These are phyloP conservation scores for Phytophthora vignae DNA, from an alignment of 352 stramenopile genomes.

Conservation along the genomic window DNA sequence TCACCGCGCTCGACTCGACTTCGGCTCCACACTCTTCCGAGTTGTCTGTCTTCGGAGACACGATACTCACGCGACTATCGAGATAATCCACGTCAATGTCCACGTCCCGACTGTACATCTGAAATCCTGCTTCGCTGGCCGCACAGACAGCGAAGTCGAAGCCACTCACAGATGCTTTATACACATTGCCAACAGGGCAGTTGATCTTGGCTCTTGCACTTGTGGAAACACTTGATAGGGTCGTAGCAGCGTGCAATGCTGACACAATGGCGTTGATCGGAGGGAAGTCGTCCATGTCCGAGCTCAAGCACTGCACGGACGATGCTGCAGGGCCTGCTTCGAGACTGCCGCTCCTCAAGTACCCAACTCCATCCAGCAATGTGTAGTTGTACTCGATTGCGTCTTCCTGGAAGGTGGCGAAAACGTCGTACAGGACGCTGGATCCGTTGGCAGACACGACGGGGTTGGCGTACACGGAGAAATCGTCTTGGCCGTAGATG, in stretches of 20 bases:
- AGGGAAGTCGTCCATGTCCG: constrained; percentile 25
- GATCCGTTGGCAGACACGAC: background rate
- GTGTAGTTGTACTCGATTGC: constrained; percentile 32
- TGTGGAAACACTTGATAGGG: constrained; percentile 1
- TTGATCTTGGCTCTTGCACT: background rate
- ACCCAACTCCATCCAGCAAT: constrained; percentile 34
- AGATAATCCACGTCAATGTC: constrained; percentile 31
- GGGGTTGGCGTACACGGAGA: background rate
- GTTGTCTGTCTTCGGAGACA: background rate
- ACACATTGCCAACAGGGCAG: constrained; percentile 12
- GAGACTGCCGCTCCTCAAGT: constrained; percentile 12
- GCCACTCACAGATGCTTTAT: constrained; percentile 14
- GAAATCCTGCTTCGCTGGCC: constrained; percentile 5
- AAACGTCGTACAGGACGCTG: constrained; percentile 33
- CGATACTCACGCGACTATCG: constrained; percentile 10
- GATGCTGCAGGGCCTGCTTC: background rate
- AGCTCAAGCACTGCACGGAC: constrained; percentile 21
- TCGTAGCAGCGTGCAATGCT: constrained; percentile 18
- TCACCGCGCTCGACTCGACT: constrained; percentile 4
- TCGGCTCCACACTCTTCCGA: constrained; percentile 3
- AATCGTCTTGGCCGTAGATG: background rate
- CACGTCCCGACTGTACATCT: constrained; percentile 20
- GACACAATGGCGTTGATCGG: constrained; percentile 32
- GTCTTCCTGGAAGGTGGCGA: constrained; percentile 19
- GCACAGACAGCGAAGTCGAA: constrained; percentile 21